Conservation (phyloP, 2,329 filamentous ascomycete genomes). For the Hypoxylon sp. region DNA sequence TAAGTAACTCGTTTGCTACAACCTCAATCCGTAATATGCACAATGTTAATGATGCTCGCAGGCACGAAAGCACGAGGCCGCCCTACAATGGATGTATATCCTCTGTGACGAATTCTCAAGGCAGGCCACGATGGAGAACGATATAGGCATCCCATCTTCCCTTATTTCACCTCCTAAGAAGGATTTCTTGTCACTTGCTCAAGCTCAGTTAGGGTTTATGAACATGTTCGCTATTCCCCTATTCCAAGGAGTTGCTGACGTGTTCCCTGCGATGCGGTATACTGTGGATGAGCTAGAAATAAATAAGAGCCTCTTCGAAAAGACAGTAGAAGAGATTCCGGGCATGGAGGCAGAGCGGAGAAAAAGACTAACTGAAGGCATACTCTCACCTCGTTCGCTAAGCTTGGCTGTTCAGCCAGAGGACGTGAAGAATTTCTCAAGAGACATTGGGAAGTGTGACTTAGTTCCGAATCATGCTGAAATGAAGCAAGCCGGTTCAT, state of each 20-base stretch:
- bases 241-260: constrained; percentile 87
- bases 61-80: constrained; percentile 86
- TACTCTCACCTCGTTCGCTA: constrained; percentile 61
- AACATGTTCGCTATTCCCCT: constrained; percentile 93
- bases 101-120: constrained; percentile 96
- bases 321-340: constrained; percentile 74
- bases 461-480: constrained; percentile 47
- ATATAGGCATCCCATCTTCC: constrained; percentile 88
- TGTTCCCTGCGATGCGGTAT: constrained; percentile 87
- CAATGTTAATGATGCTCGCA: constrained; percentile 56
- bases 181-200: constrained; percentile 84
- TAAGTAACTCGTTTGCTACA: constrained; percentile 63
- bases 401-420: constrained; percentile 55
- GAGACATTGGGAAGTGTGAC: constrained; percentile 38
- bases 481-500: constrained; percentile 47
- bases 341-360: constrained; percentile 59
- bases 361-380: constrained; percentile 57
- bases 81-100: constrained; percentile 90
- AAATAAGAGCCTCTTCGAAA: constrained; percentile 82
- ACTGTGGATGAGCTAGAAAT: constrained; percentile 83
- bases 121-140: constrained; percentile 90
- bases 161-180: constrained; percentile 87
- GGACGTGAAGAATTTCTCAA: constrained; percentile 41
- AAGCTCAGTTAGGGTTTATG: constrained; percentile 96
- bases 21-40: background rate